Evolutionary conservation across 2,329 filamentous ascomycete genomes (phyloP).

Genomic region (Nemania sp.): DNA sequence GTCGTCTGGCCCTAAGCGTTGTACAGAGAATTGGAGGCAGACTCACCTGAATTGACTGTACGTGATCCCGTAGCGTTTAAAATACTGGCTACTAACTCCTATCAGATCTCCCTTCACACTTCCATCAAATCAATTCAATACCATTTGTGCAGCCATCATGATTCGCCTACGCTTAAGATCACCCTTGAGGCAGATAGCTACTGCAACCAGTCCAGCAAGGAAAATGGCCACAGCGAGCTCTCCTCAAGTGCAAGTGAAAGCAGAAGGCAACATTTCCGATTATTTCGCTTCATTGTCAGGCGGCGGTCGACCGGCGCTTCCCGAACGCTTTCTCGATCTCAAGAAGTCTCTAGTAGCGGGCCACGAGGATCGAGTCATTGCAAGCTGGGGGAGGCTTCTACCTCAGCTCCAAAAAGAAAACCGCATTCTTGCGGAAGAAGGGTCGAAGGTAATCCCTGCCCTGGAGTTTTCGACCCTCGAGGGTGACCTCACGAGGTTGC

Average conservation of each 20-base stretch:
- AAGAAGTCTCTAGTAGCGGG: slow-evolving; percentile 58
- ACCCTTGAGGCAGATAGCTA: not conserved
- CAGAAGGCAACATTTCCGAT: slow-evolving; percentile 66
- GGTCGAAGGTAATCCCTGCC: slow-evolving; percentile 56
- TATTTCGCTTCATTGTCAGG: slow-evolving; percentile 64
- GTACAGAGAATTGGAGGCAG: too few species aligned
- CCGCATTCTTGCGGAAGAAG: slow-evolving; percentile 49
- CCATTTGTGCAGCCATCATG: not conserved
- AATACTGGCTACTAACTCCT: too few species aligned
- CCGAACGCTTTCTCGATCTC: slow-evolving; percentile 59
- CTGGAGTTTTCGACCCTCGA: slow-evolving; percentile 54
- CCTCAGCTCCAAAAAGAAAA: slow-evolving; percentile 52
- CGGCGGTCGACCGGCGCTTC: slow-evolving; percentile 50
- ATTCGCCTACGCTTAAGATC: not conserved
- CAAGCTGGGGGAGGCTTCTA: slow-evolving; percentile 56
- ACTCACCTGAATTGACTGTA: too few species aligned
- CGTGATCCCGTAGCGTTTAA: too few species aligned
- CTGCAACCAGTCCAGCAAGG: slow-evolving; percentile 10
- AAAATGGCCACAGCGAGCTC: slow-evolving; percentile 23
- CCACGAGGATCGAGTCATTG: slow-evolving; percentile 51
- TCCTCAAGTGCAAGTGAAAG: slow-evolving; percentile 44
- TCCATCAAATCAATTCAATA: not conserved
- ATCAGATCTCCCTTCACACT: too few species aligned
- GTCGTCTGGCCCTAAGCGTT: too few species aligned
- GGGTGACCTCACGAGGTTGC: slow-evolving; percentile 42